phyloP scores from a whole-genome alignment of 371 early-diverging fungal species.

The Rhizomucor miehei region DNA sequence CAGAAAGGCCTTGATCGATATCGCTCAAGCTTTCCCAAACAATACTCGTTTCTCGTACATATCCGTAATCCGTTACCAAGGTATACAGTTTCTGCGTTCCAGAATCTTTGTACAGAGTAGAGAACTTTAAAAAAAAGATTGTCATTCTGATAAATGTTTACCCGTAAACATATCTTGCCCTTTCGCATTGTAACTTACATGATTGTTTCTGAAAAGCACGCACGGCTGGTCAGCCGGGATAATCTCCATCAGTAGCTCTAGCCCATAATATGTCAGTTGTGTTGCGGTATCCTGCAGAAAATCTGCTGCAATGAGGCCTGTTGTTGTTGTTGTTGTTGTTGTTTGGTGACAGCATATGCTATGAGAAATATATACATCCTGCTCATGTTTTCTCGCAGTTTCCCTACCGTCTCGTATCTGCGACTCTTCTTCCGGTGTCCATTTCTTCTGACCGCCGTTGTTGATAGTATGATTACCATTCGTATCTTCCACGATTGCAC shows the following conservation, averaged over 20 bases:
- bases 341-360: no score
- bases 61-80: slow-evolving; percentile 86
- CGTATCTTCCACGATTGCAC: slow-evolving; percentile 28
- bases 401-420: slow-evolving; percentile 30
- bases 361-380: no score
- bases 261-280: slow-evolving; percentile 83
- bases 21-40: slow-evolving; percentile 80
- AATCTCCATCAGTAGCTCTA: slow-evolving; percentile 57
- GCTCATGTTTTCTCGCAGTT: no score
- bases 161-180: neutral
- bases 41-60: slow-evolving; percentile 58
- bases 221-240: slow-evolving; percentile 62
- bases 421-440: slow-evolving; percentile 22
- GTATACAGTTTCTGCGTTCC: slow-evolving; percentile 62
- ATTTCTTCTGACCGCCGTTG: neutral
- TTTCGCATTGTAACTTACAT: slow-evolving; percentile 44
- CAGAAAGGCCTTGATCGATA: slow-evolving; percentile 64
- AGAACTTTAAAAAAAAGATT: no score
- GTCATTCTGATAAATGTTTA: neutral
- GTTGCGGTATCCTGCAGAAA: slow-evolving; percentile 78
- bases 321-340: slow-evolving; percentile 3
- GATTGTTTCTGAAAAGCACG: slow-evolving; percentile 92
- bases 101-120: slow-evolving; percentile 73
- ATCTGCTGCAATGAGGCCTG: slow-evolving; percentile 52
- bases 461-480: slow-evolving; percentile 5